phyloP scores from a whole-genome alignment of 768 basidiomycete genomes.

The Boletus rufocinnamomeus region DNA sequence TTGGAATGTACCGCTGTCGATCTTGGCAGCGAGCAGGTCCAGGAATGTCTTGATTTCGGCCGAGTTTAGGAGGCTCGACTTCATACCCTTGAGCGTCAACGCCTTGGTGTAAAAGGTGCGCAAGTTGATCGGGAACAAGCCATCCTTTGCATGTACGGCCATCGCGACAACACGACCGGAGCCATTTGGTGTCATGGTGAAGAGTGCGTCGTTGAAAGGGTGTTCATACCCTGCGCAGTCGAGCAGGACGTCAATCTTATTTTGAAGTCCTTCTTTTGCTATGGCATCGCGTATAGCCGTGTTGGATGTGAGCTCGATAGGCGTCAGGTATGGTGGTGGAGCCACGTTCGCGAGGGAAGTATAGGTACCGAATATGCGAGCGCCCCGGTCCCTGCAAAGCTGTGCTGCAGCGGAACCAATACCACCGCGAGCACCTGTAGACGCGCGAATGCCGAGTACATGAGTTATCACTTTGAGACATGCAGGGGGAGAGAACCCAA shows the following conservation, averaged over 20 bases:
- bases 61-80: slow-evolving; percentile 27
- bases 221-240: slow-evolving; percentile 37
- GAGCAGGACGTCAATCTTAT: slow-evolving; percentile 36
- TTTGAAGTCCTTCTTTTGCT: slow-evolving; percentile 25
- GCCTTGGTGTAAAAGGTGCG: slow-evolving; percentile 36
- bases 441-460: background rate
- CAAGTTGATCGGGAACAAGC: slow-evolving; percentile 33
- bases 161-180: slow-evolving; percentile 38
- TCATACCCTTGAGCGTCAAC: slow-evolving; percentile 35
- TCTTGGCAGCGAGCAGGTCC: slow-evolving; percentile 32
- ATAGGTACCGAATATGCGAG: slow-evolving; percentile 38
- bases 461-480: background rate
- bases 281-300: slow-evolving; percentile 36
- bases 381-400: slow-evolving; percentile 34
- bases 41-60: slow-evolving; percentile 30
- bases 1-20: slow-evolving; percentile 31
- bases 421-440: slow-evolving; percentile 36
- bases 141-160: slow-evolving; percentile 37
- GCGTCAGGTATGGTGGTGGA: slow-evolving; percentile 32
- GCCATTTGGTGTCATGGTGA: slow-evolving; percentile 35
- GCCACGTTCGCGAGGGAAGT: slow-evolving; percentile 30
- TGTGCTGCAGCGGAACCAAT: slow-evolving; percentile 39
- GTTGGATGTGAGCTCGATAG: slow-evolving; percentile 34
- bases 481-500: background rate
- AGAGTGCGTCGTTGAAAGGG: slow-evolving; percentile 37